phyloP scores from a whole-genome alignment of 257 asterid genomes.

The Striga asiatica region DNA sequence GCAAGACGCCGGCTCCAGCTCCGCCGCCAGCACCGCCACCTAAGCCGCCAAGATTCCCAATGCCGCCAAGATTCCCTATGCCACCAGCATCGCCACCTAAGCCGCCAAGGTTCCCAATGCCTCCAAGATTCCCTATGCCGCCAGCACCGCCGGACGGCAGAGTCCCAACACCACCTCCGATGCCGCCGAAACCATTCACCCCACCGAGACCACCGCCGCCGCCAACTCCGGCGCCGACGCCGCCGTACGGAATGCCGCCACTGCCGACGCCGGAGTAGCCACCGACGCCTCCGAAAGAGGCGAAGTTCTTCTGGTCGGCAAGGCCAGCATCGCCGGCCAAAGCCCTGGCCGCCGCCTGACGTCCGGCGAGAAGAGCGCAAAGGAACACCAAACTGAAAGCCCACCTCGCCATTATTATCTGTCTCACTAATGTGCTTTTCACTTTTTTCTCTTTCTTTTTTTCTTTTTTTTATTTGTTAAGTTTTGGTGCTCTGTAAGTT shows the following conservation, averaged over 20 bases:
- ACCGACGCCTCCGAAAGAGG: constrained; percentile 30
- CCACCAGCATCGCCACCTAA: constrained; percentile 24
- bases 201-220: constrained; percentile 22
- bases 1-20: constrained; percentile 15
- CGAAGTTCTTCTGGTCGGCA: constrained; percentile 29
- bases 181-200: constrained; percentile 17
- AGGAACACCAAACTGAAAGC: too few relatives aligned
- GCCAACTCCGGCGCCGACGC: constrained; percentile 27
- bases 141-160: constrained; percentile 24
- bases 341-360: too few relatives aligned
- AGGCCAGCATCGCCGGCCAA: too few relatives aligned
- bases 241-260: constrained; percentile 32
- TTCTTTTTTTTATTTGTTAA: too few relatives aligned
- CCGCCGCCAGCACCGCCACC: constrained; percentile 19
- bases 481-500: too few relatives aligned
- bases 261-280: constrained; percentile 34
- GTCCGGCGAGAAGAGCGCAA: too few relatives aligned
- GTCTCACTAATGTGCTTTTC: too few relatives aligned
- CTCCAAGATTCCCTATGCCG: constrained; percentile 5
- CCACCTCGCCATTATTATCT: too few relatives aligned
- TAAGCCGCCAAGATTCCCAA: constrained; percentile 8
- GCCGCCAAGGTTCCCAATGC: constrained; percentile 3
- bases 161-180: constrained; percentile 27
- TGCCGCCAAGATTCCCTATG: neutral
- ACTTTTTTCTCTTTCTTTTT: too few relatives aligned